phyloP scores from a whole-genome alignment of 2,329 filamentous ascomycete genomes.

The Emydomyces testavorans region DNA sequence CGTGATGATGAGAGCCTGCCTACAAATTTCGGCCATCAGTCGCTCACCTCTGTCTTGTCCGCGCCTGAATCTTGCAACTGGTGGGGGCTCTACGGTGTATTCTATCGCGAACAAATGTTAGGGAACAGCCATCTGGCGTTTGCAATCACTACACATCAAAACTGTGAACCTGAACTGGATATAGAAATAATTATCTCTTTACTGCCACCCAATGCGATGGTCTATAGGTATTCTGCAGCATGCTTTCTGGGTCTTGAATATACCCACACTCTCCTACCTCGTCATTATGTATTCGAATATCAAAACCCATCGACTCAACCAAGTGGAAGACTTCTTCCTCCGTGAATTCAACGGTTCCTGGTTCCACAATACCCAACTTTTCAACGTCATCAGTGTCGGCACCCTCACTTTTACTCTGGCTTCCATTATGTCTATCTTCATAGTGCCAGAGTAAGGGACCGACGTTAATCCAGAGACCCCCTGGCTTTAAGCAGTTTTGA shows the following conservation, averaged over 20 bases:
- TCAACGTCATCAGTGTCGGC: constrained; percentile 36
- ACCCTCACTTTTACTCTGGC: constrained; percentile 40
- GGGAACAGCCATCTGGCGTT: too few species aligned
- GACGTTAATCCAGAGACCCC: constrained; percentile 77
- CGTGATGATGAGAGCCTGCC: too few species aligned
- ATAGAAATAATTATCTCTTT: constrained; percentile 38
- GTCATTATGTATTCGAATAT: constrained; percentile 51
- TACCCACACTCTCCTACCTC: constrained; percentile 54
- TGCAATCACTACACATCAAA: too few species aligned
- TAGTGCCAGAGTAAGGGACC: constrained; percentile 95
- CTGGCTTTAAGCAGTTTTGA: constrained; percentile 59
- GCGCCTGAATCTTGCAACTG: too few species aligned
- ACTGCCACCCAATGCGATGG: constrained; percentile 77
- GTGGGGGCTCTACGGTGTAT: too few species aligned
- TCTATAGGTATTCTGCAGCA: constrained; percentile 72
- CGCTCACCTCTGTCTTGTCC: too few species aligned
- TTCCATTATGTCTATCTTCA: constrained; percentile 53
- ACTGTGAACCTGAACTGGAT: too few species aligned
- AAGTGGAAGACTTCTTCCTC: constrained; percentile 77
- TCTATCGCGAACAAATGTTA: too few species aligned
- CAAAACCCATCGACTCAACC: constrained; percentile 64
- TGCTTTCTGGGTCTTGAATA: constrained; percentile 71
- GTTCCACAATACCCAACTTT: constrained; percentile 63
- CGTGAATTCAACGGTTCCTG: constrained; percentile 79
- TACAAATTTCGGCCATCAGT: too few species aligned